Evolutionary conservation across 2,329 filamentous ascomycete species (phyloP), one percentile per base, ranked within the genome.

Genomic region (Cladosporium sp.): DNA sequence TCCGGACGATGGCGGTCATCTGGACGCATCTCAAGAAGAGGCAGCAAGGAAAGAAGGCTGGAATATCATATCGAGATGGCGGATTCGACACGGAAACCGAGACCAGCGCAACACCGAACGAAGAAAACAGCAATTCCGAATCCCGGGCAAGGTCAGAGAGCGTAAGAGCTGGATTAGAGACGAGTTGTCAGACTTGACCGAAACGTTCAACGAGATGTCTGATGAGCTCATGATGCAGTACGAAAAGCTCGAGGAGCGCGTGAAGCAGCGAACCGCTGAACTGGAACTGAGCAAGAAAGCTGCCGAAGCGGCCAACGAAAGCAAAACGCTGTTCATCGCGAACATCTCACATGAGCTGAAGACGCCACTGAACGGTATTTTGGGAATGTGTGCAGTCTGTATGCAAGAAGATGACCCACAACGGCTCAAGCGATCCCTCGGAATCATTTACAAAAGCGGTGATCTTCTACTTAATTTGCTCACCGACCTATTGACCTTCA

Each of bases 241-340:
- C 68, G 85, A 86, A 28, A 86, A 84, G 10, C 78, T 97, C 1
- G 92, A 97, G 70, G 86, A 93, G 57, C 87, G 93, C 65, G 92
- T 97, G 1, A 84, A 84, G 6, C 86, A 92, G 70, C 82, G 92
- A 56, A 97, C 92, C 0, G 83, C 83, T 35, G 89, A 97, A 72
- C 78, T 97, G 0, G 91, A 96, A 68, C 84, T 90, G 60, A 95
- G 88, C 76, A 96, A 96, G 71, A 90, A 91, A 74, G 90, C 91
- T 1, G 92, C 92, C 1, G 92, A 96, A 72, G 89, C 90, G n/a
- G 92, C 92, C 3, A 97, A 96, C 66, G 90, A 96, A 74, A 95
- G 90, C 79, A 99, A 99, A 76, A 97, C 94, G 0, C 79, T 97
- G 8, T 97, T 97, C 75, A 95, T 99, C 62, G 94, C 94, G 17